These are phyloP conservation scores for Dactylellina sp. DNA, from an alignment of 2,329 filamentous ascomycete genomes.

Conservation along the genomic window DNA sequence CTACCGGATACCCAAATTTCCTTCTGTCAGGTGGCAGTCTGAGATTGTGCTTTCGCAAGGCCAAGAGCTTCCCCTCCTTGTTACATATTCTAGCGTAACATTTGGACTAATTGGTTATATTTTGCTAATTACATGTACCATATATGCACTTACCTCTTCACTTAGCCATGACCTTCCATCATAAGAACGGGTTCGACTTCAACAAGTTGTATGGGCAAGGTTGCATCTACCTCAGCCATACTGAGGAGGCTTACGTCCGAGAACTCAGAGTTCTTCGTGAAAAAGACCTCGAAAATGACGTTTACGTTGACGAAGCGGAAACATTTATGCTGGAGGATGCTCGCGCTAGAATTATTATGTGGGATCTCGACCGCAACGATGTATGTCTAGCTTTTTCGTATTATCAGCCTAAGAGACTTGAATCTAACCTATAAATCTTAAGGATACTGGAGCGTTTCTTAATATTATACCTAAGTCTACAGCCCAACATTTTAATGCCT, in stretches of 20 bases:
- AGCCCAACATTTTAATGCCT: constrained; percentile 67
- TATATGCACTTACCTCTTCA: not conserved
- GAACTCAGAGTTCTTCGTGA: constrained; percentile 24
- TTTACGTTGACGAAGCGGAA: constrained; percentile 23
- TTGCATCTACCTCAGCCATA: constrained; percentile 58
- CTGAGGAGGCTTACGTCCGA: constrained; percentile 57
- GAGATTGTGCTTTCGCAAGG: no score
- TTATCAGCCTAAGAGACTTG: not conserved
- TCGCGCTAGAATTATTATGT: constrained; percentile 13
- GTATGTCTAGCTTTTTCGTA: constrained; percentile 25
- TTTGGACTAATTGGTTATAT: not conserved
- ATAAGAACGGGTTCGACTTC: constrained; percentile 59
- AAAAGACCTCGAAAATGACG: constrained; percentile 15
- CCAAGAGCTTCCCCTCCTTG: no score
- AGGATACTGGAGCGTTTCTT: constrained; percentile 22
- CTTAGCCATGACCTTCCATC: constrained; percentile 40
- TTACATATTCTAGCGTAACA: no score
- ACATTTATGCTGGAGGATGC: constrained; percentile 16
- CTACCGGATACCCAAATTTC: no score
- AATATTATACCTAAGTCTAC: constrained; percentile 55
- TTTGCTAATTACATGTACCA: not conserved
- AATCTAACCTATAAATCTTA: not conserved
- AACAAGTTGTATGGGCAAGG: constrained; percentile 57
- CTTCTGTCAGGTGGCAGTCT: no score
- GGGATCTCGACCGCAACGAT: constrained; percentile 4